Evolutionary conservation across 306 rosid genomes (phyloP), one percentile per base, ranked within the genome.

Genomic region (Pterocarpus santalinus): DNA sequence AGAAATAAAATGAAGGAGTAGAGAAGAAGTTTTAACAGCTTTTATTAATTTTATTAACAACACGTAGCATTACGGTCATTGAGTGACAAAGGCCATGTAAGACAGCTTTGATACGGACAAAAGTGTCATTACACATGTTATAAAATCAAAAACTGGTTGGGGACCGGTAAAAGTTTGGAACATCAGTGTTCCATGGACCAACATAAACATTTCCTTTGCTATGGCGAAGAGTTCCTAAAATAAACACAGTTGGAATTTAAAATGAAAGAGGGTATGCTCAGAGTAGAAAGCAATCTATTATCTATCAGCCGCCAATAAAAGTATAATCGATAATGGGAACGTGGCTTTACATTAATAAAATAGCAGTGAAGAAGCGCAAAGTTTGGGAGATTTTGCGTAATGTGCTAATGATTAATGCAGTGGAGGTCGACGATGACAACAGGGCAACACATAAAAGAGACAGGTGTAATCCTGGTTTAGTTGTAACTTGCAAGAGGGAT

Each of bases 381-480:
- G n/a, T 12, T 57, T 5, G 67, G 64, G 70, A 65, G 71, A 44
- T 16, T 47, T 71, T 5, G 16, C 2, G 3, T 2, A 0, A 46
- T 44, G 77, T 61, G 81, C 61, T 32, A 76, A 76, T 82, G 81
- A 76, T 76, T 76, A 33, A 36, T 11, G 62, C 2, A 35, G 12
- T 32, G 60, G 56, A 32, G 34, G 69, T 52, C 55, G 69, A 79
- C 28, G n/a, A 55, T 55, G 61, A 55, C 58, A 52, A 77, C 53
- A 56, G 6, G 55, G 65, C 65, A 75, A 63, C 70, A 44, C 70
- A 70, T 73, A 32, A 65, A 57, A 52, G 36, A 22, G 61, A 32
- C 52, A 53, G 68, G 51, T 53, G 68, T 64, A 60, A 12, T 28
- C 30, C 14, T 55, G 33, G 32, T 63, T 80, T 28, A 44, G n/a